Percentiles rank a stretch among this genome's conserved stretches.
Conservation (phyloP, 2,329 filamentous ascomycete genomes). For the Fusarium brevicatenulatum region DNA sequence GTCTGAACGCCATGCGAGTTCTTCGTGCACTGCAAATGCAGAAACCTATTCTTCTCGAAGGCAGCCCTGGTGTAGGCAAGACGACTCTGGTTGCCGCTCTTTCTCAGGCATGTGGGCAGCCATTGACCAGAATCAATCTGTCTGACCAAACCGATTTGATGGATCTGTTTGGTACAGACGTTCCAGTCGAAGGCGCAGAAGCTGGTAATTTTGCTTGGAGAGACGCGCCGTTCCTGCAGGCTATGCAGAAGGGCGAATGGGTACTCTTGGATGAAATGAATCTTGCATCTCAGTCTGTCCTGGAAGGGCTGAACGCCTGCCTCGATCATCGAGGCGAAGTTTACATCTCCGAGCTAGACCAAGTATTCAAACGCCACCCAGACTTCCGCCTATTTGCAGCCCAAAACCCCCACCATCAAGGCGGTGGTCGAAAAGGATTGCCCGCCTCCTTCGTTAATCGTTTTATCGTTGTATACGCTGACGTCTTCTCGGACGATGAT, state of each 20-base stretch:
- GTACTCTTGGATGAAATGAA: slow-evolving; percentile 99
- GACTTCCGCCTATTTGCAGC: slow-evolving; percentile 96
- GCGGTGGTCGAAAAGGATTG: slow-evolving; percentile 92
- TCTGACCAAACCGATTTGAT: slow-evolving; percentile 98
- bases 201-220: slow-evolving; percentile 94
- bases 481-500: slow-evolving; percentile 85
- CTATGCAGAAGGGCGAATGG: slow-evolving; percentile 98
- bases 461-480: slow-evolving; percentile 97
- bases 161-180: slow-evolving; percentile 96
- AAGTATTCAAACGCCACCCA: slow-evolving; percentile 89
- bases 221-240: slow-evolving; percentile 92
- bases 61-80: slow-evolving; percentile 97
- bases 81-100: slow-evolving; percentile 91
- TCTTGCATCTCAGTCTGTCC: slow-evolving; percentile 92
- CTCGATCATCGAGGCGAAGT: slow-evolving; percentile 96
- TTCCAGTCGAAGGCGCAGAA: slow-evolving; percentile 91
- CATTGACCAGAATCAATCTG: slow-evolving; percentile 92
- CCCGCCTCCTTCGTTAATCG: slow-evolving; percentile 97
- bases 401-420: slow-evolving; percentile 97
- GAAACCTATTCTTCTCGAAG: slow-evolving; percentile 94
- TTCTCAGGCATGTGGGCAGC: slow-evolving; percentile 80
- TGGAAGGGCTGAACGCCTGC: slow-evolving; percentile 96
- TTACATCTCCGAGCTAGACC: slow-evolving; percentile 94
- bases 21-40: slow-evolving; percentile 86
- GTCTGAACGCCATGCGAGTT: slow-evolving; percentile 89